Percentiles rank a stretch among this genome's conserved stretches.
phyloP scores from a whole-genome alignment of 768 basidiomycete genomes.

The Chlorophyllum brunneum region DNA sequence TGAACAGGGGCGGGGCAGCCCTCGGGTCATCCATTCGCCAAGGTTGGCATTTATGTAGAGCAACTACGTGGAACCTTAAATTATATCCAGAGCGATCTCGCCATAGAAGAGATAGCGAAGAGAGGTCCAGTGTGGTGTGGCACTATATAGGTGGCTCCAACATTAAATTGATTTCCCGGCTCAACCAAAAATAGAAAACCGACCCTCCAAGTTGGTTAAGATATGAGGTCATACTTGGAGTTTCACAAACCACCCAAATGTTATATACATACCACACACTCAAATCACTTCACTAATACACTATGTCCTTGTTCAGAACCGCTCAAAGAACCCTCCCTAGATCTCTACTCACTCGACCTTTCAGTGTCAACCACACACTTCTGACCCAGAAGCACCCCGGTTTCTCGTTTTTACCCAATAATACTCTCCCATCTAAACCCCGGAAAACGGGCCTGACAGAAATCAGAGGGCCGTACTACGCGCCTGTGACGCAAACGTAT shows the following conservation, averaged over 20 bases:
- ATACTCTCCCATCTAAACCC: constrained; percentile 29
- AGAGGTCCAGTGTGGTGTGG: too few relatives aligned
- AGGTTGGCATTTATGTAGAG: too few relatives aligned
- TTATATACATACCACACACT: neutral
- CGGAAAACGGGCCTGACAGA: constrained; percentile 36
- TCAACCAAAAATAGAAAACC: too few relatives aligned
- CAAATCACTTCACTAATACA: neutral
- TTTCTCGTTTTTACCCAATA: constrained; percentile 28
- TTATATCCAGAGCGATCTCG: too few relatives aligned
- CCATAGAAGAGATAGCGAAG: too few relatives aligned
- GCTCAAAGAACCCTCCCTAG: neutral
- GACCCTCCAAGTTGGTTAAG: too few relatives aligned
- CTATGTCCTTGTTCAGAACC: neutral
- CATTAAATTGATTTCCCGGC: too few relatives aligned
- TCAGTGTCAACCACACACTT: neutral
- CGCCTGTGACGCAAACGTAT: constrained; percentile 37
- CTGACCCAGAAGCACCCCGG: neutral
- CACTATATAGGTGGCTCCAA: too few relatives aligned
- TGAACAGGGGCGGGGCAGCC: too few relatives aligned
- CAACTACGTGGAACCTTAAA: too few relatives aligned
- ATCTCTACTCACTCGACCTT: neutral
- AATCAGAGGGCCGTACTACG: constrained; percentile 42
- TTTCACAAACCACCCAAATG: neutral
- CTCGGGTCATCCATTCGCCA: too few relatives aligned
- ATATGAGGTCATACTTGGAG: constrained; percentile 11